A percentile compares a stretch with the other conserved stretches of the same genome.
Conservation (phyloP, 106 monocot species). For the Acanthochlamys bracteata region DNA sequence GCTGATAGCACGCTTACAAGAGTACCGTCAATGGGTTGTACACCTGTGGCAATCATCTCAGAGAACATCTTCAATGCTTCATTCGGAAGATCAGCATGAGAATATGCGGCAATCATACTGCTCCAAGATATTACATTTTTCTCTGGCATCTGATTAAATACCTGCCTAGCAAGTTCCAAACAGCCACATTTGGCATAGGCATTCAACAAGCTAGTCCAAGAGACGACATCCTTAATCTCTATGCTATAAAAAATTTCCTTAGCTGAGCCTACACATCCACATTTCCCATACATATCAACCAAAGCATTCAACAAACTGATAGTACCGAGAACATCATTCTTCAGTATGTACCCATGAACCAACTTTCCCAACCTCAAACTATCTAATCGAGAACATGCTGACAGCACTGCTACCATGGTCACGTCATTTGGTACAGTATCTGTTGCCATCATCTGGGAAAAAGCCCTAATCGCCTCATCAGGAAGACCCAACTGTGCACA, state of each 20-base stretch:
- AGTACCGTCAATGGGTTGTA: constrained; percentile 57
- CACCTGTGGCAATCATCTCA: constrained; percentile 30
- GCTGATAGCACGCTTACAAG: constrained; percentile 59
- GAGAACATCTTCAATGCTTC: constrained; percentile 41
- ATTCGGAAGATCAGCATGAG: constrained; percentile 34
- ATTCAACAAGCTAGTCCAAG: constrained; percentile 64
- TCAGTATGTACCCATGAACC: constrained; percentile 28
- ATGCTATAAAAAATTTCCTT: constrained; percentile 45
- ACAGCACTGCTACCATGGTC: constrained; percentile 49
- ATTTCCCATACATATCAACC: constrained; percentile 71
- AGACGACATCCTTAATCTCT: constrained; percentile 47
- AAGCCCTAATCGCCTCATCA: constrained; percentile 25
- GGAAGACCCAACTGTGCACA: constrained; percentile 18
- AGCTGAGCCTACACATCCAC: constrained; percentile 37
- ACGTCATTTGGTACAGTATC: constrained; percentile 33
- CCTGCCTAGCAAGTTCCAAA: constrained; percentile 24
- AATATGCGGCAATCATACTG: constrained; percentile 29
- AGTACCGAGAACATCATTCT: constrained; percentile 5
- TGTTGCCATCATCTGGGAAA: constrained; percentile 22
- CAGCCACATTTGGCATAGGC: constrained; percentile 44
- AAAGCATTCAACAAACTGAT: constrained; percentile 49
- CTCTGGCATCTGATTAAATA: constrained; percentile 50
- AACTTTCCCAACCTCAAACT: constrained; percentile 25
- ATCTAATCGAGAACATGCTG: constrained; percentile 41
- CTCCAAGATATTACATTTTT: constrained; percentile 36